Conservation (phyloP, 164 flowering plant genomes). For the Liriodendron chinense region DNA sequence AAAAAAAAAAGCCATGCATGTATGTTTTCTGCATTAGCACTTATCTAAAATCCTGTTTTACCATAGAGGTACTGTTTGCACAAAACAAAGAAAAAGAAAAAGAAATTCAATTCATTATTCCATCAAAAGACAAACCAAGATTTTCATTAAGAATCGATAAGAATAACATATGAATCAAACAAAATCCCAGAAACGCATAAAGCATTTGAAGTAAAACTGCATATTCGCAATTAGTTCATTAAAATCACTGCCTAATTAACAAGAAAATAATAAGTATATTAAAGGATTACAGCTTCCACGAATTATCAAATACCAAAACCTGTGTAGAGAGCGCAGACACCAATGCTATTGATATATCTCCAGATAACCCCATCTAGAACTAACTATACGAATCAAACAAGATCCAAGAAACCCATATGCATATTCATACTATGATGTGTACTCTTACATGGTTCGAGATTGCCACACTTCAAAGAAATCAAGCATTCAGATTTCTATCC, state of each 20-base stretch:
- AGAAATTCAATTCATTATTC: constrained; percentile 10
- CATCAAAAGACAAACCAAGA: neutral
- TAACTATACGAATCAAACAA: neutral
- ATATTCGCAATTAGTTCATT: neutral
- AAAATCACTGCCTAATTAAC: neutral
- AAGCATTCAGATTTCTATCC: neutral
- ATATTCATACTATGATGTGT: neutral
- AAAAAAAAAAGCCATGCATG: no score
- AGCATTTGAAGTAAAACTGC: neutral
- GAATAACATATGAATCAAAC: neutral
- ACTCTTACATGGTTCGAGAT: neutral
- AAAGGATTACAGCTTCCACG: neutral
- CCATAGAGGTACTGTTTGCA: no score
- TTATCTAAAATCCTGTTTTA: no score
- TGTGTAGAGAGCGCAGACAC: neutral
- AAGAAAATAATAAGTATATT: no score
- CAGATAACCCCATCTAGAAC: no score
- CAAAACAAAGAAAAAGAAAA: neutral
- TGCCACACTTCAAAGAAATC: neutral
- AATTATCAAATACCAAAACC: neutral
- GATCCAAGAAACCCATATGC: neutral
- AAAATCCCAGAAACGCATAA: neutral
- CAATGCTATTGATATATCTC: neutral
- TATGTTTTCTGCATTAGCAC: no score
- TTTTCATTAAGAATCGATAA: neutral